A percentile compares a stretch with the other conserved stretches of the same genome.
These are phyloP conservation scores for Penicillium polonicum DNA, from an alignment of 2,329 filamentous ascomycete species.

Conservation along the genomic window DNA sequence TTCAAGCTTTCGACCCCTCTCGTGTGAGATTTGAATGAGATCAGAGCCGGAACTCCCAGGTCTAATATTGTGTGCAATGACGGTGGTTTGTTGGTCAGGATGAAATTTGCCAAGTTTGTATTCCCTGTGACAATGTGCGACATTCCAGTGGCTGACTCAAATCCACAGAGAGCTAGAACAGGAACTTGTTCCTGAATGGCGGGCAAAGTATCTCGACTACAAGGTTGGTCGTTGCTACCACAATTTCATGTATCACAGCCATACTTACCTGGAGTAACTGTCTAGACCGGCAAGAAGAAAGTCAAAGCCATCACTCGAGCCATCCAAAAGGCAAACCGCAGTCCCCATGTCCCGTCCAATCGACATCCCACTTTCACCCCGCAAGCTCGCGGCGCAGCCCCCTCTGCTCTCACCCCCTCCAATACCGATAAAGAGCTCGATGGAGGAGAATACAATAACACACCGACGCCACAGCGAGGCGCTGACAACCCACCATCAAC, in stretches of 20 bases:
- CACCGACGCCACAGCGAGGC: constrained; percentile 15
- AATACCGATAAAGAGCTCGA: constrained; percentile 24
- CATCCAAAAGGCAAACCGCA: constrained; percentile 58
- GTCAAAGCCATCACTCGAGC: constrained; percentile 79
- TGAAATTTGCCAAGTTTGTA: constrained; percentile 63
- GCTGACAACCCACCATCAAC: constrained; percentile 30
- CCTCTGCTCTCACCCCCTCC: constrained; percentile 17
- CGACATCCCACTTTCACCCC: constrained; percentile 28
- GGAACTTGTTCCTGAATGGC: constrained; percentile 91
- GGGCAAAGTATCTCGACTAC: constrained; percentile 90
- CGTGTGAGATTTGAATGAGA: constrained; percentile 1
- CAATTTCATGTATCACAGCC: constrained; percentile 5
- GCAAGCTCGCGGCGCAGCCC: constrained; percentile 13
- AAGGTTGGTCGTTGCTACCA: constrained; percentile 56
- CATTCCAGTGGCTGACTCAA: constrained; percentile 23
- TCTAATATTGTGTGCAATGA: constrained; percentile 19
- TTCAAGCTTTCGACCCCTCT: constrained; percentile 3
- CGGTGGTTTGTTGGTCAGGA: constrained; percentile 31
- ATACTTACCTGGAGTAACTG: background rate
- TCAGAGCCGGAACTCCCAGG: background rate
- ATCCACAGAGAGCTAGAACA: constrained; percentile 69
- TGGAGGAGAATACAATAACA: constrained; percentile 14
- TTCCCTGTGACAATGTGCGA: constrained; percentile 1
- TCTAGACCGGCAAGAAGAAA: constrained; percentile 77
- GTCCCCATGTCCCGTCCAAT: constrained; percentile 45